Evolutionary conservation across 1,139 yeast genomes (phyloP).

Genomic region (Yamadazyma sp.): DNA sequence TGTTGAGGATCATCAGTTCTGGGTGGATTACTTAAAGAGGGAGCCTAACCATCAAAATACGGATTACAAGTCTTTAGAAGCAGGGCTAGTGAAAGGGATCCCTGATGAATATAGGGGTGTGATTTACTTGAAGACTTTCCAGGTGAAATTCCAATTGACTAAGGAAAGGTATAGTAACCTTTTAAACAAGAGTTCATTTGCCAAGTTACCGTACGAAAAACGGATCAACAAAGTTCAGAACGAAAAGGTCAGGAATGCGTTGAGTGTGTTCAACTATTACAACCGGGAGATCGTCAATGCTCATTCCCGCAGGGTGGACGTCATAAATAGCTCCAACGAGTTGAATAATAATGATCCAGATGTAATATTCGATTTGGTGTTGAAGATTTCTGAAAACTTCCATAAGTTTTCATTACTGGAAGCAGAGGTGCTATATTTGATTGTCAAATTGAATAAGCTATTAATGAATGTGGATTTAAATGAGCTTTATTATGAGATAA

Average conservation of each 20-base stretch:
- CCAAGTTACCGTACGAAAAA: constrained; percentile 3
- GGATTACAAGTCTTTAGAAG: constrained; percentile 9
- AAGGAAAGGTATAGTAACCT: constrained; percentile 32
- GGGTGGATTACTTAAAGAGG: constrained; percentile 6
- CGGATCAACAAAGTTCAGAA: constrained; percentile 7
- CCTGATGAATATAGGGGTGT: constrained; percentile 30
- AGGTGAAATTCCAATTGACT: constrained; percentile 31
- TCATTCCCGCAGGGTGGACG: constrained; percentile 12
- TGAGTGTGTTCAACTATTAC: constrained; percentile 36
- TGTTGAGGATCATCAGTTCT: constrained; percentile 5
- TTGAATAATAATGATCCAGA: constrained; percentile 17
- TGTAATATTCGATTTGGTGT: constrained; percentile 4
- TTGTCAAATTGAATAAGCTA: constrained; percentile 36
- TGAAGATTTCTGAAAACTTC: constrained; percentile 4
- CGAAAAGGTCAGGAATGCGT: constrained; percentile 24
- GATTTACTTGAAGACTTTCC: constrained; percentile 35
- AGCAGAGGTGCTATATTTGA: constrained; percentile 30
- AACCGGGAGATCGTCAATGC: constrained; percentile 23
- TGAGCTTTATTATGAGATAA: constrained; percentile 40
- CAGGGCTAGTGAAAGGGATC: constrained; percentile 30
- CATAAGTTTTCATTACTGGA: constrained; percentile 13
- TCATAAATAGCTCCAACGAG: constrained; percentile 7
- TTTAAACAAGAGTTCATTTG: constrained; percentile 25
- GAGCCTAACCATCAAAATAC: constrained; percentile 3
- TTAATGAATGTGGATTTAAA: constrained; percentile 29